Evolutionary conservation across 2,329 filamentous ascomycete species (phyloP).

Genomic region (Fusarium goolgardi): DNA sequence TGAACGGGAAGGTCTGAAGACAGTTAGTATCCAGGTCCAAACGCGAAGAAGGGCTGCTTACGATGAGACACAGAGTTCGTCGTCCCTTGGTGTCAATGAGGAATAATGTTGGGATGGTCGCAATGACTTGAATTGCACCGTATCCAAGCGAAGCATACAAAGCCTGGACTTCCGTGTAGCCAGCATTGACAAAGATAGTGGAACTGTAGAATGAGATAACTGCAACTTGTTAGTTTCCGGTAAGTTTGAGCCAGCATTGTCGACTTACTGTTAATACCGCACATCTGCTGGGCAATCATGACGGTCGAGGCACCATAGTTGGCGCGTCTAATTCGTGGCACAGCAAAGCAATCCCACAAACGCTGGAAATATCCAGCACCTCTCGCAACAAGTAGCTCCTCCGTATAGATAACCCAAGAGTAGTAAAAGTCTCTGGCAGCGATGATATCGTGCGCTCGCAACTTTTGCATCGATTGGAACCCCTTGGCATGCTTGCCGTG

Average conservation of each 20-base stretch:
- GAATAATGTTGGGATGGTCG: slow-evolving; percentile 26
- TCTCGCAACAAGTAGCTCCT: slow-evolving; percentile 47
- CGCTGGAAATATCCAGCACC: slow-evolving; percentile 50
- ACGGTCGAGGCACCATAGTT: slow-evolving; percentile 80
- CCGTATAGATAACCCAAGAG: slow-evolving; percentile 54
- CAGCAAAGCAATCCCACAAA: slow-evolving; percentile 68
- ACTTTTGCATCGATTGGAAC: slow-evolving; percentile 61
- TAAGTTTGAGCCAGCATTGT: accelerated
- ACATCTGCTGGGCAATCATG: slow-evolving; percentile 76
- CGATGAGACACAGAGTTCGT: slow-evolving; percentile 34
- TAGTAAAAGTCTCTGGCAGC: slow-evolving; percentile 68
- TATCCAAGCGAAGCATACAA: slow-evolving; percentile 33
- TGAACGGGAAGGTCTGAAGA: slow-evolving; percentile 50
- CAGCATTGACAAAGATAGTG: slow-evolving; percentile 15
- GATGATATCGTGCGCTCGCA: slow-evolving; percentile 65
- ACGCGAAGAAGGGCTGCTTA: neutral
- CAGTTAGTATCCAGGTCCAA: accelerated
- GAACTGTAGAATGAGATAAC: slow-evolving; percentile 45
- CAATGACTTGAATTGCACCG: slow-evolving; percentile 28
- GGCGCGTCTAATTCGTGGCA: slow-evolving; percentile 75
- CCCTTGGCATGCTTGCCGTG: slow-evolving; percentile 69
- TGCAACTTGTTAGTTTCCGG: neutral
- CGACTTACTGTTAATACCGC: slow-evolving; percentile 44
- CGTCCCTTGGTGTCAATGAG: slow-evolving; percentile 33
- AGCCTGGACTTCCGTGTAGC: neutral